These are phyloP conservation scores for Mediolabrus comicus DNA, from an alignment of 108 stramenopile species.

Conservation along the genomic window DNA sequence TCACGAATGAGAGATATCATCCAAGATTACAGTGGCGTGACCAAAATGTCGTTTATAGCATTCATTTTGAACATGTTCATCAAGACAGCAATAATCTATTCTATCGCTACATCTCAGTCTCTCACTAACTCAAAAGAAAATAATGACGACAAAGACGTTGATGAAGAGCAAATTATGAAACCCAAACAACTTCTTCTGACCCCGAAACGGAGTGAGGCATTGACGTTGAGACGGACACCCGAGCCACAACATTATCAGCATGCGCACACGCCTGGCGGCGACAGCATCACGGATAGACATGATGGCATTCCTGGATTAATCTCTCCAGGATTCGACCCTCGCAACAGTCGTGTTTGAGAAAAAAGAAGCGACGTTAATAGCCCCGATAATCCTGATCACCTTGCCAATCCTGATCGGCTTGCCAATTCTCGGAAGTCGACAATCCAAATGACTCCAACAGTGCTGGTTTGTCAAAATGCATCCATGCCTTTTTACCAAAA, in stretches of 20 bases:
- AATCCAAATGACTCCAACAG: conserved; percentile 23
- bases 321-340: conserved; percentile 18
- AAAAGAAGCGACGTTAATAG: neutral
- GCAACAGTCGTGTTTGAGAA: neutral
- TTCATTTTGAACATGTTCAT: conserved; percentile 23
- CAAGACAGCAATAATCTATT: conserved; percentile 24
- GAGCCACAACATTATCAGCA: neutral
- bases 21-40: conserved; percentile 10
- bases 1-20: conserved; percentile 28
- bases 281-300: neutral
- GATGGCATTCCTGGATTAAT: conserved; percentile 13
- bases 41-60: conserved; percentile 12
- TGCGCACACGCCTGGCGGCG: conserved; percentile 3
- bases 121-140: neutral
- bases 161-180: neutral
- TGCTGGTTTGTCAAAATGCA: conserved; percentile 15
- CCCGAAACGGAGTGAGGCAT: neutral
- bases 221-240: neutral
- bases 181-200: conserved; percentile 6
- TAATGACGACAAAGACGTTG: neutral
- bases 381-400: too few species aligned
- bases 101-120: conserved; percentile 1
- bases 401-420: neutral
- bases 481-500: conserved; percentile 42
- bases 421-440: neutral